Evolutionary conservation across 75 land plant genomes (phyloP), one percentile per base, ranked within the genome.

Genomic region (Adiantum capillusveneris): DNA sequence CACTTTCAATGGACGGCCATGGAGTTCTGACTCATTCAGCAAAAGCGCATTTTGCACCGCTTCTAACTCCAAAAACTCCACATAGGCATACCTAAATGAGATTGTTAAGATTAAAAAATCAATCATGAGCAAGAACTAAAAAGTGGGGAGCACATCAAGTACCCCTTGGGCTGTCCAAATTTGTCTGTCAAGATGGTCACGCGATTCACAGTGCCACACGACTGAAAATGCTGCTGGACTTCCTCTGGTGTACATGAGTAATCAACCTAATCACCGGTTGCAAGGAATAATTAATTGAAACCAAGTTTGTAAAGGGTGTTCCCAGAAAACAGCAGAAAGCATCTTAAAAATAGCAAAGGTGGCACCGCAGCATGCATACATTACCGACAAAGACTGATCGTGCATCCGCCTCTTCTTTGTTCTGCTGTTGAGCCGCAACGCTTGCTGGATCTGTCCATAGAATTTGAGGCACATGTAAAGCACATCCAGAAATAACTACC

Each of bases 201-300:
- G 29, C 97, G 75, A 63, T 92, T 92, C 9, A 92, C 97, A 9
- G 94, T 92, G 18, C 97, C 97, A 72, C 97, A 91, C 2, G 97
- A 91, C 61, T 91, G 93, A 72, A 91, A 91, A 72, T 91, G 97
- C 68, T 91, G 93, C 64, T 92, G 97, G 37, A 92, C 97, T 66
- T 92, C 97, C 66, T 92, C 97, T 42, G 97, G 97, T 29, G 93
- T 81, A 41, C 92, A 90, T 16, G 81, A 84, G 72, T 90, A 90
- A 79, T 90, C 96, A 29, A 90, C 96, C 96, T 90, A 79, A 18
- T 19, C 20, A n/a, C n/a, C n/a, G n/a, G n/a, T n/a, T n/a, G n/a
- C n/a, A n/a, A n/a, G n/a, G n/a, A n/a, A n/a, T n/a, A n/a, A n/a
- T n/a, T n/a, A n/a, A n/a, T n/a, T n/a, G n/a, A n/a, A n/a, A n/a